Evolutionary conservation across 495 filamentous ascomycete species (phyloP), one percentile per base, ranked within the genome.

Genomic region (Penicillium coffeae): DNA sequence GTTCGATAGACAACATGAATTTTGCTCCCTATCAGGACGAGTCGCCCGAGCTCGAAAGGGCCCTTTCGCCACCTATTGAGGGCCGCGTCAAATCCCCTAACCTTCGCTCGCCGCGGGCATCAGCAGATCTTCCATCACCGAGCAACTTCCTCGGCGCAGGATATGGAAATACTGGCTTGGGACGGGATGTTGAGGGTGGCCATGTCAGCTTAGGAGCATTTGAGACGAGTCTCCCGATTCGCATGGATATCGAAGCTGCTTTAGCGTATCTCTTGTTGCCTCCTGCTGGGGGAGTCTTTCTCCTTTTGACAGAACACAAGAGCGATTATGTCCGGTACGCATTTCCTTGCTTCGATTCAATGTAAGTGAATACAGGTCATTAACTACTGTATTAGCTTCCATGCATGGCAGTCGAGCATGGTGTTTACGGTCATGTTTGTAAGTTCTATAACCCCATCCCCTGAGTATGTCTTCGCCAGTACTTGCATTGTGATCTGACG

Each of bases 21-120:
- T 97, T 97, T 69, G 92, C 92, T 21, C 92, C 92, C 22, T 97
- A 97, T 70, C 92, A 97, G 76, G 81, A 90, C 69, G 84, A 84
- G 48, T 84, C 86, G 10, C 90, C 90, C 18, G 89, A 92, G 74
- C 74, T 80, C 56, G 78, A 79, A 59, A 80, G 87, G 54, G 81
- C 82, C 37, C 79, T 85, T 66, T 92, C 85, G 13, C 89, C 82
- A 34, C 83, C 77, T 51, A 73, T 54, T 44, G 76, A 73, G 54
- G 61, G 65, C 48, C 66, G 73, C 49, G 53, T 76, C 25, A 78
- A 75, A 47, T 79, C 81, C 6, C 80, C 79, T 48, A 56, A 52
- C 39, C 56, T 67, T 36, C 68, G 64, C 30, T 71, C 73, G n/a
- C 71, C 66, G 16, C 63, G 54, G 45, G 52, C 63, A 35, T 63